A percentile compares a stretch with the other conserved stretches of the same genome.
These are phyloP conservation scores for Candida quercuum DNA, from an alignment of 805 yeast genomes.

Conservation along the genomic window DNA sequence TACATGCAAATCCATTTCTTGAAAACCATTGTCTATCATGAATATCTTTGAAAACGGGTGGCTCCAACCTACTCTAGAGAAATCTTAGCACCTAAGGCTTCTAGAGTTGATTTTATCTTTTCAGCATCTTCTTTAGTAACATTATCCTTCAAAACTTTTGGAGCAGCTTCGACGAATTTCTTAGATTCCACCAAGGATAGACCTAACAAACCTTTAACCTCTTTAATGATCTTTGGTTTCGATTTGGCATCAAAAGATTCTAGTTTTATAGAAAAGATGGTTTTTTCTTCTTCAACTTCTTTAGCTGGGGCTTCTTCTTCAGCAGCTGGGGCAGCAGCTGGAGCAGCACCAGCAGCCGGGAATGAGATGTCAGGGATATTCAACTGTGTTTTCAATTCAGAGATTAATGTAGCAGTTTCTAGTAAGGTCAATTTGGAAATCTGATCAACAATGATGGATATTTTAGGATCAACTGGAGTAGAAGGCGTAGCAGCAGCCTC, in stretches of 20 bases:
- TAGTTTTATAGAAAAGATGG: conserved; percentile 85
- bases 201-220: conserved; percentile 87
- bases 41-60: too few species aligned
- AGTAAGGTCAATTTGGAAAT: conserved; percentile 86
- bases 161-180: conserved; percentile 97
- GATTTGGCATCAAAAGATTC: conserved; percentile 92
- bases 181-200: conserved; percentile 93
- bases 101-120: conserved; percentile 87
- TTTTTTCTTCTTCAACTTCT: conserved; percentile 84
- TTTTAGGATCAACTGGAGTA: conserved; percentile 81
- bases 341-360: conserved; percentile 64
- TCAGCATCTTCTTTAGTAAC: conserved; percentile 98
- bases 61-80: conserved; percentile 85
- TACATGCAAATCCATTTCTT: not conserved
- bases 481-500: conserved; percentile 38
- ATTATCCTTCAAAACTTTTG: conserved; percentile 91
- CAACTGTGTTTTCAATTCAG: conserved; percentile 72
- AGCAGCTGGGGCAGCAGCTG: conserved; percentile 57
- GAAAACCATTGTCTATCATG: not conserved
- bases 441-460: conserved; percentile 80
- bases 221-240: conserved; percentile 97
- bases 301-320: conserved; percentile 71
- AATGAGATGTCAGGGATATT: conserved; percentile 92
- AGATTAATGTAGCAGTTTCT: conserved; percentile 85
- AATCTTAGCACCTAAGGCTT: conserved; percentile 93